phyloP scores from a whole-genome alignment of 805 yeast species.

The Schwanniomyces pseudopolymorphus region DNA sequence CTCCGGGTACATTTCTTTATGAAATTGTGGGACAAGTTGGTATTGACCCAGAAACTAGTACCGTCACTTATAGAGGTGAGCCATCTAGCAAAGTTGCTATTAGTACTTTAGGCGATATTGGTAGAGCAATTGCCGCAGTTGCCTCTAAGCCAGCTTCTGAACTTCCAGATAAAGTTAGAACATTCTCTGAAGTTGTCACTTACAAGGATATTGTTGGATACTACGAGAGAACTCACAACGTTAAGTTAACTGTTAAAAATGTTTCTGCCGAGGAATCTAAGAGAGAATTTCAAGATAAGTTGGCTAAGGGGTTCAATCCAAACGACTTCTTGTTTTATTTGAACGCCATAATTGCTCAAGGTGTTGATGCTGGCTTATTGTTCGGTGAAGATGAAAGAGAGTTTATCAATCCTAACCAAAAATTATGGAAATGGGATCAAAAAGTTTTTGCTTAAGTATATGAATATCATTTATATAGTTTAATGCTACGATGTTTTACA shows the following conservation, averaged over 20 bases:
- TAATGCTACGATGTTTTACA: too few species aligned
- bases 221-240: conserved; percentile 41
- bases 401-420: conserved; percentile 35
- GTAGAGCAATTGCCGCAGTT: conserved; percentile 40
- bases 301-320: conserved; percentile 23
- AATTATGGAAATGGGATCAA: conserved; percentile 35
- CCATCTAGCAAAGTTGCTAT: conserved; percentile 35
- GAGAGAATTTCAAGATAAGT: conserved; percentile 25
- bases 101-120: conserved; percentile 42
- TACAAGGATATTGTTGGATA: conserved; percentile 35
- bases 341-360: conserved; percentile 31
- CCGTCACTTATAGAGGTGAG: conserved; percentile 40
- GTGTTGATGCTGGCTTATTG: conserved; percentile 38
- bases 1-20: conserved; percentile 31
- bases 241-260: conserved; percentile 28
- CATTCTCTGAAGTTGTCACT: conserved; percentile 40
- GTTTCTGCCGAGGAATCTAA: conserved; percentile 26
- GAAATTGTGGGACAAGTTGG: conserved; percentile 36
- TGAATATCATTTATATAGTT: too few species aligned
- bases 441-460: too few species aligned
- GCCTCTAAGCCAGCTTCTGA: conserved; percentile 34
- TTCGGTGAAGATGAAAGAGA: conserved; percentile 26
- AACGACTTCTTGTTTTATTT: conserved; percentile 39
- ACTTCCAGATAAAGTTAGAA: conserved; percentile 44
- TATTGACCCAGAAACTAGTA: conserved; percentile 30